Evolutionary conservation across 208 protist genomes (phyloP), one percentile per base, ranked within the genome.

Genomic region (Leptomonas pyrrhocoris): DNA sequence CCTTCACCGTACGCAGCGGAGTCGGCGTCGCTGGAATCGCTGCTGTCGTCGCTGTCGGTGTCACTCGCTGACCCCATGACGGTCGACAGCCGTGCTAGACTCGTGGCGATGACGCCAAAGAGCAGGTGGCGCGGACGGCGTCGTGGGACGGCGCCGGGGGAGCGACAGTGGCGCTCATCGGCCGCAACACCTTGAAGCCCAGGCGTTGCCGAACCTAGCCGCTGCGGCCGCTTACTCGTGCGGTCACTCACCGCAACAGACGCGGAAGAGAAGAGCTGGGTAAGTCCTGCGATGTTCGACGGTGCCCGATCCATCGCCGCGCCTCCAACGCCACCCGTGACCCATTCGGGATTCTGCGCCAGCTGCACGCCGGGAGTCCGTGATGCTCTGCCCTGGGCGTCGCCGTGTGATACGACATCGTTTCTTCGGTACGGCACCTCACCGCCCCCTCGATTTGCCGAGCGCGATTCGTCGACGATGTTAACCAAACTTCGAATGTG

Each of bases 21-120:
- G 42, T 25, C 18, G 23, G 12, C 31, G 59, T 51, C 43, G 51
- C 30, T 55, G 40, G 15, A 36, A 21, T 31, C 31, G 18, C 13
- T 49, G 68, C 30, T 67, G 61, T 67, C 57, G 34, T 49, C 46
- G 30, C 50, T 68, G 34, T 58, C 66, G 18, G 59, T 49, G 45
- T 68, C 59, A 53, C 30, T 62, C 12, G 51, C n/a, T 1, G 51
- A 49, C 18, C 30, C 51, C 16, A 62, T 59, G 13, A 73, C 38
- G n/a, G 25, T 46, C 1, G 73, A 73, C 21, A 73, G 51, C 13
- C 66, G 53, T 23, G 74, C 74, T 25, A 79, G 53, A 27, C 59
- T 68, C 2, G 67, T 62, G 19, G 61, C 68, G 38, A 69, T 34
- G 28, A 57, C 61, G 48, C 67, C 62, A n/a, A 51, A 42, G 38